Conservation (phyloP, 208 protist species). For the Trypanosoma platydactyli region DNA sequence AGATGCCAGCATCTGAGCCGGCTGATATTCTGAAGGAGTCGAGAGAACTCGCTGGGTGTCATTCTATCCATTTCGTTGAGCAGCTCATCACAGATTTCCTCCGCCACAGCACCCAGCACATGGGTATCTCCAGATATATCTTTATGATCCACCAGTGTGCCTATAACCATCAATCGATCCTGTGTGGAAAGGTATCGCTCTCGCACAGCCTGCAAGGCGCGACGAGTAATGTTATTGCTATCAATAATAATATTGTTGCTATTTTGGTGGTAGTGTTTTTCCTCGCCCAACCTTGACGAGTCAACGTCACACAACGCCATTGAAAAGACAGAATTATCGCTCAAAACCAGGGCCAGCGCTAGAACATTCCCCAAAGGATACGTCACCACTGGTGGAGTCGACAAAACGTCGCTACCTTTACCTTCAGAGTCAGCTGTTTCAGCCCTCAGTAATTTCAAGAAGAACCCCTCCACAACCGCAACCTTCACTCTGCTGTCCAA, state of each 20-base stretch:
- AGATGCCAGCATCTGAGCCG: conserved; percentile 44
- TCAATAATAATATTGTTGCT: background rate
- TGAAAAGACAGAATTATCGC: background rate
- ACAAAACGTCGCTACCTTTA: background rate
- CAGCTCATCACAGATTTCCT: conserved; percentile 28
- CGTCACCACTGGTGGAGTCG: background rate
- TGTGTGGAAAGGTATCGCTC: conserved; percentile 7
- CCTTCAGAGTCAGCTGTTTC: background rate
- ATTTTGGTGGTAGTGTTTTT: background rate
- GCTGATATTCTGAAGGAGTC: conserved; percentile 59
- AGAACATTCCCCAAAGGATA: conserved; percentile 24
- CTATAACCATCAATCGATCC: conserved; percentile 19
- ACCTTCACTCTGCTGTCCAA: conserved; percentile 29
- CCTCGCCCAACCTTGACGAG: background rate
- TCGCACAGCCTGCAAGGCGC: conserved; percentile 13
- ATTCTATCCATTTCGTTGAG: conserved; percentile 33
- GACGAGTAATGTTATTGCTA: background rate
- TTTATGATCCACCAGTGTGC: conserved; percentile 20
- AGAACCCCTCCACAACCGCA: conserved; percentile 30
- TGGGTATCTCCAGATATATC: background rate
- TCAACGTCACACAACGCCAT: background rate
- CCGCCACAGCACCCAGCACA: background rate
- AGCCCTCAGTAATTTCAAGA: conserved; percentile 14
- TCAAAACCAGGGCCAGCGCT: conserved; percentile 14
- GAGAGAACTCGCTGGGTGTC: conserved; percentile 63